These are phyloP conservation scores for Phyllosticta citrichinensis DNA, from an alignment of 2,329 filamentous ascomycete species.

Conservation along the genomic window DNA sequence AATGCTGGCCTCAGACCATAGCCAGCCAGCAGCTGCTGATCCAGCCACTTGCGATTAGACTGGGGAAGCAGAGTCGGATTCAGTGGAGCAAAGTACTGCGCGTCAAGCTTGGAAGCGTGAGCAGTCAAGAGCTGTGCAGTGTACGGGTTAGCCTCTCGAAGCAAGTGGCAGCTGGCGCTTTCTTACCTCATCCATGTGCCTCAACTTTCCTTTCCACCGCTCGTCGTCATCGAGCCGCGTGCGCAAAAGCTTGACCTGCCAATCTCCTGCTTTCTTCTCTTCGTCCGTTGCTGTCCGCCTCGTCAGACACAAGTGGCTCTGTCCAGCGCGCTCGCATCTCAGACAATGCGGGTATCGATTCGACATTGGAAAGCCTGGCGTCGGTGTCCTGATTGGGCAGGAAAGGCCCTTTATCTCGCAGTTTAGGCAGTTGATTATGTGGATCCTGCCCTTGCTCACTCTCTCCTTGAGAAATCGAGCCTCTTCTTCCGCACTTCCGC, in stretches of 20 bases:
- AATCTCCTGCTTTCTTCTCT: neutral
- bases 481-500: neutral
- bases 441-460: conserved; percentile 12
- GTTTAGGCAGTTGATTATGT: conserved; percentile 2
- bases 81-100: neutral
- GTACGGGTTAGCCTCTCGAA: neutral
- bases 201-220: neutral
- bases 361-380: neutral
- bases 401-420: neutral
- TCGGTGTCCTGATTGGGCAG: neutral
- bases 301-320: conserved; percentile 2
- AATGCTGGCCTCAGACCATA: neutral
- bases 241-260: neutral
- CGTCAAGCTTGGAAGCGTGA: neutral
- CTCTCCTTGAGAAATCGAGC: neutral
- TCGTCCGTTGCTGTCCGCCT: neutral
- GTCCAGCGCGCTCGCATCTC: conserved; percentile 4
- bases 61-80: neutral
- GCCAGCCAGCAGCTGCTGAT: neutral
- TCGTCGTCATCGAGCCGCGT: neutral
- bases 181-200: neutral
- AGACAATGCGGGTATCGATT: conserved; percentile 1
- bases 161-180: neutral
- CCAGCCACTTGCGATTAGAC: neutral
- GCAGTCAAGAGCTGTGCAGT: neutral